These are phyloP conservation scores for Gardenia jasminoides DNA, from an alignment of 257 asterid genomes.

Conservation along the genomic window DNA sequence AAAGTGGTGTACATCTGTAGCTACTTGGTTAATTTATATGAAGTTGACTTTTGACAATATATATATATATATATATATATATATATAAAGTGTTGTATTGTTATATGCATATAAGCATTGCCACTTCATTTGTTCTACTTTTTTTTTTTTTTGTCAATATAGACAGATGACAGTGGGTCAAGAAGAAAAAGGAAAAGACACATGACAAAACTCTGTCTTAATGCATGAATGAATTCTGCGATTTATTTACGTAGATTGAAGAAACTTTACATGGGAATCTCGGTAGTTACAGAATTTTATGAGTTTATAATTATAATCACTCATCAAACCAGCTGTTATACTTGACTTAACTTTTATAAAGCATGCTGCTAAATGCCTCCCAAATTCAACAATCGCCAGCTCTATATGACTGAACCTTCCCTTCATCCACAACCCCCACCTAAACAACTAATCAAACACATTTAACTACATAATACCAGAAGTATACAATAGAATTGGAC, in stretches of 20 bases:
- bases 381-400: constrained; percentile 7
- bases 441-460: too few relatives aligned
- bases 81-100: too few relatives aligned
- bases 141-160: background rate
- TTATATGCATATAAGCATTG: background rate
- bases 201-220: background rate
- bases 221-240: background rate
- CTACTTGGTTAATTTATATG: too few relatives aligned
- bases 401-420: background rate
- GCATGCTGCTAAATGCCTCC: background rate
- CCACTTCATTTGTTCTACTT: background rate
- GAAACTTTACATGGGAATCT: background rate
- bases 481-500: too few relatives aligned
- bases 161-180: too few relatives aligned
- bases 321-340: background rate
- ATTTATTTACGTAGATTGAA: background rate
- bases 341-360: background rate
- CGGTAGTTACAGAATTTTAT: background rate
- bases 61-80: too few relatives aligned
- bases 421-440: background rate
- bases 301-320: background rate
- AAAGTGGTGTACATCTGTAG: too few relatives aligned
- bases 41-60: too few relatives aligned
- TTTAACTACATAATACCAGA: background rate
- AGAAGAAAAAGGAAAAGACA: background rate